Conservation (phyloP, 768 basidiomycete species). For the Hericium alpestre region DNA sequence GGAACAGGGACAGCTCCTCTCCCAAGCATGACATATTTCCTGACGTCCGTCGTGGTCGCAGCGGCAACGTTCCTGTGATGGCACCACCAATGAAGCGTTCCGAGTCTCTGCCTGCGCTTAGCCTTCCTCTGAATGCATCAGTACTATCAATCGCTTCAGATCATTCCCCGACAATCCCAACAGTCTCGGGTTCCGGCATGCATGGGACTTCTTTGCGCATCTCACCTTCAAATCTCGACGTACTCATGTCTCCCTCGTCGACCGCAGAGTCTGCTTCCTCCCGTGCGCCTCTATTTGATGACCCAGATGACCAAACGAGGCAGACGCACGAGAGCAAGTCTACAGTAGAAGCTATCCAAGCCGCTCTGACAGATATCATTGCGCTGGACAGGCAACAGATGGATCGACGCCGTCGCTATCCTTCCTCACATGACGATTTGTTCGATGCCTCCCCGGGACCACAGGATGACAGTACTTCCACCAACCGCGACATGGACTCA, state of each 20-base stretch:
- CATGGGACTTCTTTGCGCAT: conserved; percentile 15
- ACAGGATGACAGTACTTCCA: neutral
- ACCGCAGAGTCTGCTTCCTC: conserved; percentile 42
- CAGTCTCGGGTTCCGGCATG: conserved; percentile 1
- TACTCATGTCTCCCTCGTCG: conserved; percentile 66
- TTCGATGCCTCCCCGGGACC: neutral
- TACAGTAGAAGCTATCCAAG: conserved; percentile 93
- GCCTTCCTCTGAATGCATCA: conserved; percentile 1
- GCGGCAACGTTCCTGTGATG: neutral
- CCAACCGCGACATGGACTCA: neutral
- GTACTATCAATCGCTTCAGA: conserved; percentile 2
- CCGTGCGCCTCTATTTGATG: conserved; percentile 71
- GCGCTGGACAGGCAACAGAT: conserved; percentile 57
- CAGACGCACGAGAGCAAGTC: conserved; percentile 58
- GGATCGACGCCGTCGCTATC: conserved; percentile 7
- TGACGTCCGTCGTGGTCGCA: neutral
- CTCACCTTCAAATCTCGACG: conserved; percentile 55
- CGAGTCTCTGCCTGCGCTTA: conserved; percentile 13
- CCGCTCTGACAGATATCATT: conserved; percentile 92
- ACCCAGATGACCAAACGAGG: conserved; percentile 53
- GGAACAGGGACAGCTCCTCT: neutral
- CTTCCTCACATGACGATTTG: conserved; percentile 1
- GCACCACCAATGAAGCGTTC: conserved; percentile 10
- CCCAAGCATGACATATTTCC: conserved; percentile 6
- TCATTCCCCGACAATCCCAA: neutral